Evolutionary conservation across 345 rosid species (phyloP), one percentile per base, ranked within the genome.

Genomic region (Bruguiera parviflora): DNA sequence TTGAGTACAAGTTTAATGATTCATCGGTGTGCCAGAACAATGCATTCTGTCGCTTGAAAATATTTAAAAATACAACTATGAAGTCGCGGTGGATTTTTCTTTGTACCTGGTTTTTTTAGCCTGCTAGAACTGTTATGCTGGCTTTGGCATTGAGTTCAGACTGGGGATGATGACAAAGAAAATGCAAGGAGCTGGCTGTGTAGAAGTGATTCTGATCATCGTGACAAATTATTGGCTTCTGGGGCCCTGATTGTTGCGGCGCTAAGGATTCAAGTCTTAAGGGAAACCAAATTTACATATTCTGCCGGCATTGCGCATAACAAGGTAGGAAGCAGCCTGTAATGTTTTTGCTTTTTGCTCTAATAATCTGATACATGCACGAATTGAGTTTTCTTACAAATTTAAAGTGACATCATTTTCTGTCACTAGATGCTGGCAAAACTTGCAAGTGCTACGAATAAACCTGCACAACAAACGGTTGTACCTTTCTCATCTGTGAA

Each of bases 251-350:
- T 92, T 77, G 89, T 90, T 75, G 83, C 96, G 5, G 96, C 86
- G 64, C 96, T 92, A 43, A 85, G 97, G 76, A 88, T 78, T 82
- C 88, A 87, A 74, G 96, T 95, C 70, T 72, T 89, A 37, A 87
- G 75, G 81, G 92, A 88, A 77, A 84, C 92, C 56, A 85, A 87
- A 72, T 95, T 89, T 78, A 90, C 85, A 10, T 92, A 97, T 83
- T 95, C 99, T 78, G 97, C 97, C 37, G 97, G 97, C 37, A 79
- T 95, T 58, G 96, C 96, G 65, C 99, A 95, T 77, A 95, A 90
- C 78, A 92, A 92, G 92, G 97, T 83, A 21, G 24, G 63, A 29
- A 43, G 46, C 0, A 68, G 33, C 27, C 27, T 2, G 43, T 5
- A 22, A 16, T 20, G 29, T 9, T 71, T 28, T 67, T 29, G 2